Percentiles rank a stretch among this genome's conserved stretches.
Conservation (phyloP, 495 filamentous ascomycete genomes). For the Neurospora pannonica region DNA sequence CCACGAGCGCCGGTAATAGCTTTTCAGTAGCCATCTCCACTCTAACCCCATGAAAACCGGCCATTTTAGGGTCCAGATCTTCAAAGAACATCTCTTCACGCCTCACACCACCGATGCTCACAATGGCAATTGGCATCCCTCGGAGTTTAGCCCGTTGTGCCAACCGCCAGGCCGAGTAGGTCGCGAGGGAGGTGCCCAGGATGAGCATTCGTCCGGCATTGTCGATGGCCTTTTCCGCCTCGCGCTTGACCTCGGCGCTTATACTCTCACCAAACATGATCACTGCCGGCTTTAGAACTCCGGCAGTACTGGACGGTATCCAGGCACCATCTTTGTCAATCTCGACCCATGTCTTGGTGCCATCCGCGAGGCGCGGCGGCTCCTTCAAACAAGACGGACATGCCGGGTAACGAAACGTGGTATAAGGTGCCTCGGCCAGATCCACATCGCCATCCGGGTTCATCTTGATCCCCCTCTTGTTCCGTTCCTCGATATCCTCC, state of each 20-base stretch:
- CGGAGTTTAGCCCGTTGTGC: conserved; percentile 72
- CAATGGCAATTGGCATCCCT: conserved; percentile 74
- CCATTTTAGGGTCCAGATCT: conserved; percentile 34
- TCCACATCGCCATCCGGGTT: conserved; percentile 96
- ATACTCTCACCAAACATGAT: conserved; percentile 96
- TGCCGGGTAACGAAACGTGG: conserved; percentile 81
- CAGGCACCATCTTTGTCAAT: conserved; percentile 78
- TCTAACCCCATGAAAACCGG: conserved; percentile 39
- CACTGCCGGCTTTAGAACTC: conserved; percentile 83
- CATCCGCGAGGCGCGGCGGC: conserved; percentile 53
- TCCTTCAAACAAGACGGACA: conserved; percentile 70
- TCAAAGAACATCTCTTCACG: conserved; percentile 65
- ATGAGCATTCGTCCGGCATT: conserved; percentile 64
- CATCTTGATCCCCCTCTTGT: conserved; percentile 59
- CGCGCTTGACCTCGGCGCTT: conserved; percentile 49
- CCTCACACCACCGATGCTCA: conserved; percentile 76
- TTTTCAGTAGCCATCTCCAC: conserved; percentile 45
- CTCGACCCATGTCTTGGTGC: conserved; percentile 47
- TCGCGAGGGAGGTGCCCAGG: conserved; percentile 81
- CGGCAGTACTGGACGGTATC: conserved; percentile 56
- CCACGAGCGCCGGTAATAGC: conserved; percentile 44
- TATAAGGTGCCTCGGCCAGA: conserved; percentile 77
- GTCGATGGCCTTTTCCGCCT: conserved; percentile 75
- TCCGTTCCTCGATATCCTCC: conserved; percentile 62
- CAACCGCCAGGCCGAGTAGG: conserved; percentile 88